Evolutionary conservation across 2,329 filamentous ascomycete species (phyloP).

Genomic region (Aureobasidium mangrovei): DNA sequence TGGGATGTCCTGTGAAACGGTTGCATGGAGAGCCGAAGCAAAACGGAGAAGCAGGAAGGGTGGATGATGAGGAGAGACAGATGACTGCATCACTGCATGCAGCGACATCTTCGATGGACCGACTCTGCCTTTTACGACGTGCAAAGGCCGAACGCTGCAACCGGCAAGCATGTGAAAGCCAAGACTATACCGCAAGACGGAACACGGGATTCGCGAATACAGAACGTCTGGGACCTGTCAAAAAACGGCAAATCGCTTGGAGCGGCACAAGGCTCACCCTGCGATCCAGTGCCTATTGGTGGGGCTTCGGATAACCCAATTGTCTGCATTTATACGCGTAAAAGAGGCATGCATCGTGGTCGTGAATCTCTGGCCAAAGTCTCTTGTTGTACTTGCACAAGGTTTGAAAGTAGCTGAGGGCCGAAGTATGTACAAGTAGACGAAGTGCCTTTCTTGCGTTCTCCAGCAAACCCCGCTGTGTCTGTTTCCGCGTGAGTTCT

Average conservation of each 20-base stretch:
- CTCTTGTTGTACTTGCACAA: no score
- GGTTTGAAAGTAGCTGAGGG: no score
- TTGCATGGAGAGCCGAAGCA: slow-evolving; percentile 11
- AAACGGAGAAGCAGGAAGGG: slow-evolving; percentile 12
- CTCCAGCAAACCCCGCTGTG: neutral
- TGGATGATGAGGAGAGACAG: slow-evolving; percentile 7
- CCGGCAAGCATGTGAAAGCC: slow-evolving; percentile 7
- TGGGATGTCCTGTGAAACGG: slow-evolving; percentile 6
- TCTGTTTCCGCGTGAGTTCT: neutral
- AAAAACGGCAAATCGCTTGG: no score
- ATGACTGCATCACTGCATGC: slow-evolving; percentile 12
- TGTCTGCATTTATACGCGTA: no score
- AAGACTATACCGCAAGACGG: neutral
- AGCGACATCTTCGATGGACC: slow-evolving; percentile 7
- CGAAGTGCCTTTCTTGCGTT: neutral
- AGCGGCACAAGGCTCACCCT: no score
- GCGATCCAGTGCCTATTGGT: no score
- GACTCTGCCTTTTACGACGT: neutral
- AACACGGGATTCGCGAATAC: neutral
- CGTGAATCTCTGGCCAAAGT: no score
- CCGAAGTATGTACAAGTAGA: no score
- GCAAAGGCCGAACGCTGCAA: neutral
- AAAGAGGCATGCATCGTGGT: no score
- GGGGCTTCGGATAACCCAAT: no score
- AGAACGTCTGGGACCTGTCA: neutral